phyloP scores from a whole-genome alignment of 2,329 filamentous ascomycete species.

The Bertia moriformis region DNA sequence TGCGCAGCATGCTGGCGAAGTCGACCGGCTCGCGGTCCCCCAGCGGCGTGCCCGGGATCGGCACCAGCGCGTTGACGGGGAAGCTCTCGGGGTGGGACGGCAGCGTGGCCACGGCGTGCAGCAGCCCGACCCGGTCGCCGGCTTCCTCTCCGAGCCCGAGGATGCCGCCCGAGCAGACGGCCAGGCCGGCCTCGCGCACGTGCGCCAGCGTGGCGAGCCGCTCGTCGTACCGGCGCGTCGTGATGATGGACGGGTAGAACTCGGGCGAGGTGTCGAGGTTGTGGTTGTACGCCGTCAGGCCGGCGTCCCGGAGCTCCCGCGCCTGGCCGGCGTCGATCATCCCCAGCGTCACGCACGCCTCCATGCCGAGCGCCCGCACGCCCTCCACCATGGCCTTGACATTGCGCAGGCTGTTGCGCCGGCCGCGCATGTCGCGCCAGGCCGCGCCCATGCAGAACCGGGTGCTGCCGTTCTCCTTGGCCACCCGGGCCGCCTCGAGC shows the following conservation, averaged over 20 bases:
- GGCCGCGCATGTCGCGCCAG: slow-evolving; percentile 85
- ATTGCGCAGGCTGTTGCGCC: slow-evolving; percentile 70
- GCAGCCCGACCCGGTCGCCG: slow-evolving; percentile 65
- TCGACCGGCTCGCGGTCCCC: slow-evolving; percentile 59
- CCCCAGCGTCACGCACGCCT: slow-evolving; percentile 81
- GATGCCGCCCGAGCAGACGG: slow-evolving; percentile 81
- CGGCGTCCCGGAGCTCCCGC: slow-evolving; percentile 66
- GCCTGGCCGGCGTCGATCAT: slow-evolving; percentile 80
- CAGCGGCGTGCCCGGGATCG: slow-evolving; percentile 78
- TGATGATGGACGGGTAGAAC: slow-evolving; percentile 76
- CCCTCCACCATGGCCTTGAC: slow-evolving; percentile 76
- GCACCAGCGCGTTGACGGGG: slow-evolving; percentile 79
- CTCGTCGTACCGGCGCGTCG: slow-evolving; percentile 76
- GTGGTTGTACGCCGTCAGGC: slow-evolving; percentile 84
- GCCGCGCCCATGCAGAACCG: slow-evolving; percentile 92
- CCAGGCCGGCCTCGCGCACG: slow-evolving; percentile 73
- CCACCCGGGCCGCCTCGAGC: slow-evolving; percentile 60
- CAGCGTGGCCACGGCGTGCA: slow-evolving; percentile 69
- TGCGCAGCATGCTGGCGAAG: slow-evolving; percentile 67
- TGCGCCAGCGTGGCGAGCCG: slow-evolving; percentile 64
- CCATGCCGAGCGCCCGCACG: slow-evolving; percentile 71
- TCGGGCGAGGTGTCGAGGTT: slow-evolving; percentile 83
- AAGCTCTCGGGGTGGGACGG: slow-evolving; percentile 78
- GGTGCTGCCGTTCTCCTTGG: slow-evolving; percentile 72
- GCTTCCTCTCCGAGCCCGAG: slow-evolving; percentile 69